Evolutionary conservation across 2,329 filamentous ascomycete species (phyloP).

Genomic region (Fusarium succisae): DNA sequence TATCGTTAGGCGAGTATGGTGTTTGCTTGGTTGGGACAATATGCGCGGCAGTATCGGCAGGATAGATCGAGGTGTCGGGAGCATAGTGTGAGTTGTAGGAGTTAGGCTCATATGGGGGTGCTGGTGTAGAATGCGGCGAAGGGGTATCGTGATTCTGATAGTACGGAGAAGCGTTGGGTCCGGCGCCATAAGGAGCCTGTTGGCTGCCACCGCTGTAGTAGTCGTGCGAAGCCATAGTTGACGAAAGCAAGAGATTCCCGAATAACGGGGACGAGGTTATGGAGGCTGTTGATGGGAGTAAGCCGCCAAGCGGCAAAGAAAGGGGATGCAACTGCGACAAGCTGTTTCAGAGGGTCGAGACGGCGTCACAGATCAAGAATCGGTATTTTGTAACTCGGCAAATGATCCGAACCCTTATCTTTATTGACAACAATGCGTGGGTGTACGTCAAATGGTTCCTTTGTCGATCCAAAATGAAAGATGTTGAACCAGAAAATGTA

Average conservation of each 20-base stretch:
- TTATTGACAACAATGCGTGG: neutral
- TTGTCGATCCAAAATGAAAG: neutral
- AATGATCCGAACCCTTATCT: neutral
- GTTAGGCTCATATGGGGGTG: conserved; percentile 48
- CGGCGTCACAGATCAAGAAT: conserved; percentile 7
- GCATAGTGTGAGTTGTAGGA: conserved; percentile 45
- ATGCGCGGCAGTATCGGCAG: conserved; percentile 27
- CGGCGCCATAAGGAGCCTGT: conserved; percentile 48
- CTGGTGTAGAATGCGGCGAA: conserved; percentile 52
- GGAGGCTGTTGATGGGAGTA: conserved; percentile 8
- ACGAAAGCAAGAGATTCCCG: conserved; percentile 4
- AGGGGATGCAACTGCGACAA: conserved; percentile 26
- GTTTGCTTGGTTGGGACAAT: conserved; percentile 32
- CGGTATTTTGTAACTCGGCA: neutral
- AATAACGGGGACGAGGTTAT: conserved; percentile 12
- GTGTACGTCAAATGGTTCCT: neutral
- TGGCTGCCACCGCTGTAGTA: conserved; percentile 66
- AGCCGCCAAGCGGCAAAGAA: conserved; percentile 37
- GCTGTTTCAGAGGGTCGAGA: conserved; percentile 23
- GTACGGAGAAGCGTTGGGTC: conserved; percentile 54
- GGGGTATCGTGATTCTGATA: conserved; percentile 53
- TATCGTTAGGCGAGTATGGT: conserved; percentile 35
- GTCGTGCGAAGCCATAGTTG: conserved; percentile 69
- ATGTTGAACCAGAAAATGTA: conserved; percentile 17
- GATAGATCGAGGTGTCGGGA: conserved; percentile 34